A percentile compares a stretch with the other conserved stretches of the same genome.
Evolutionary conservation across 805 yeast genomes (phyloP).

Genomic region (Saccharomycopsis javanensis): DNA sequence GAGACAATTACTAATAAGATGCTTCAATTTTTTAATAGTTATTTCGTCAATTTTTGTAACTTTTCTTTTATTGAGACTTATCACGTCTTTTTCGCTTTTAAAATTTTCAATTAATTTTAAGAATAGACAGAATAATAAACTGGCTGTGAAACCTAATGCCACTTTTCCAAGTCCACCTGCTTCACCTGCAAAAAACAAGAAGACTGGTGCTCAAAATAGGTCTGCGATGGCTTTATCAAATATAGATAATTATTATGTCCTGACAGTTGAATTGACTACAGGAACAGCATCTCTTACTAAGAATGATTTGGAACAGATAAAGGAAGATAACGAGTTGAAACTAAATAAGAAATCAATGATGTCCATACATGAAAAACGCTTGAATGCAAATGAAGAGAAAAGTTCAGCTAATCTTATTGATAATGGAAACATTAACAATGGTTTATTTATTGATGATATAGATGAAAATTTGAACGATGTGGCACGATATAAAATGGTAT

Average conservation of each 20-base stretch:
- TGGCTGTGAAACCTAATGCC: background rate
- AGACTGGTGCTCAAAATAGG: background rate
- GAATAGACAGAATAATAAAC: background rate
- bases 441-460: background rate
- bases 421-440: conserved; percentile 19
- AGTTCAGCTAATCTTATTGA: conserved; percentile 10
- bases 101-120: background rate
- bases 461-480: conserved; percentile 40
- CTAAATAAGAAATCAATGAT: conserved; percentile 1
- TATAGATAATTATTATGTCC: background rate
- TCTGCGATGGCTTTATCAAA: background rate
- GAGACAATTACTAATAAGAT: background rate
- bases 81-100: conserved; percentile 10
- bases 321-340: background rate
- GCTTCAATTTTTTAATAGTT: background rate
- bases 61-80: background rate
- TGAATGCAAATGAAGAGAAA: background rate
- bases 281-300: background rate
- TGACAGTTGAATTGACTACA: background rate
- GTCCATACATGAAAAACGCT: conserved; percentile 10
- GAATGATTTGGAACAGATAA: background rate
- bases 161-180: background rate
- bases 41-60: background rate
- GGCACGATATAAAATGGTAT: conserved; percentile 59
- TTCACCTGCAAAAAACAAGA: background rate